These are phyloP conservation scores for Ogataea saltuana DNA, from an alignment of 805 yeast species.

Conservation along the genomic window DNA sequence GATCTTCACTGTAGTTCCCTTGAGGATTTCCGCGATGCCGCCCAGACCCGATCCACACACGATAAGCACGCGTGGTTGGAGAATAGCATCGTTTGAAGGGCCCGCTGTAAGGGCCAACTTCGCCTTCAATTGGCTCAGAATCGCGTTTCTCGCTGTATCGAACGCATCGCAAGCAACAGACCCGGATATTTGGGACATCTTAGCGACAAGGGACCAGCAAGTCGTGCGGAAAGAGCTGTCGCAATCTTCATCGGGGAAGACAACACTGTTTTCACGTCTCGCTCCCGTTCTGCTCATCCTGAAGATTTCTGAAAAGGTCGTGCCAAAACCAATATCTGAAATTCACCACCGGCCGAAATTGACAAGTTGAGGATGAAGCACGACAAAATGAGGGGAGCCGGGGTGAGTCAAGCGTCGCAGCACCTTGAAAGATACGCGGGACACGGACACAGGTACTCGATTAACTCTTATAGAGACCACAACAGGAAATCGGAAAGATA, in stretches of 20 bases:
- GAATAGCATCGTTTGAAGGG: too few relatives aligned
- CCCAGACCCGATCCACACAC: slow-evolving; percentile 96
- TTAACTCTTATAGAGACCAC: too few relatives aligned
- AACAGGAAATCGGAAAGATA: too few relatives aligned
- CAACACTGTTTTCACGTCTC: too few relatives aligned
- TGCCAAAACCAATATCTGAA: slow-evolving; percentile 7
- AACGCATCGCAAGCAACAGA: slow-evolving; percentile 11
- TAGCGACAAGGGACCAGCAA: too few relatives aligned
- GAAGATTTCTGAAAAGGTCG: slow-evolving; percentile 5
- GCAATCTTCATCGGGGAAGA: too few relatives aligned
- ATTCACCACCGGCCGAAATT: not conserved
- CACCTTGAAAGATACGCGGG: not conserved
- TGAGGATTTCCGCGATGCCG: slow-evolving; percentile 65
- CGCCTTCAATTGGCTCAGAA: slow-evolving; percentile 15
- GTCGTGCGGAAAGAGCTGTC: too few relatives aligned
- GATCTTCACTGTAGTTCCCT: slow-evolving; percentile 47
- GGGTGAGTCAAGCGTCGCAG: not conserved
- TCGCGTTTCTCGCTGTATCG: slow-evolving; percentile 17
- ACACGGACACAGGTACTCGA: not conserved
- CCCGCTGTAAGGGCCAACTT: slow-evolving; percentile 4
- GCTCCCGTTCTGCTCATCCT: not conserved
- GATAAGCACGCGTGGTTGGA: slow-evolving; percentile 64
- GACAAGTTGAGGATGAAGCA: slow-evolving; percentile 6
- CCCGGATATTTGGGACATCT: too few relatives aligned
- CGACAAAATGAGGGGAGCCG: slow-evolving; percentile 4